Percentiles rank a stretch among this genome's conserved stretches.
phyloP scores from a whole-genome alignment of 129 eudicot genomes.

The Flaveria bidentis region DNA sequence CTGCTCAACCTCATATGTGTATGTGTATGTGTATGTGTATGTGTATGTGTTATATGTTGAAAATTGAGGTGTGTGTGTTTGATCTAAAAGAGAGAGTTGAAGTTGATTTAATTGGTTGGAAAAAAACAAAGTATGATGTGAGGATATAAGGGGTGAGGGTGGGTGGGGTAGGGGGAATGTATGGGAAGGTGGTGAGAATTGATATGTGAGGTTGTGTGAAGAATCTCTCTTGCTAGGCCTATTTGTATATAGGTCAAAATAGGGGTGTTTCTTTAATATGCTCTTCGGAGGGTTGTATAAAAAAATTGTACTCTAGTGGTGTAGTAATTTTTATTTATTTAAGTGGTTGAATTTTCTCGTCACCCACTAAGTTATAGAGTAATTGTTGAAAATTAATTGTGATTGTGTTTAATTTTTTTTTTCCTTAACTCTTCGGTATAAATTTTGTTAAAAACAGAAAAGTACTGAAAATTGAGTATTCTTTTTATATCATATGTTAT shows the following conservation, averaged over 20 bases:
- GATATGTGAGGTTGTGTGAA: slow-evolving; percentile 27
- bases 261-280: slow-evolving; percentile 15
- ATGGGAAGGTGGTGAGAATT: slow-evolving; percentile 44
- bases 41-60: neutral
- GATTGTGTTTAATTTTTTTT: too few relatives aligned
- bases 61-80: slow-evolving; percentile 21
- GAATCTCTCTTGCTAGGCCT: slow-evolving; percentile 24
- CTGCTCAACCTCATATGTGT: slow-evolving; percentile 57
- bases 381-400: too few relatives aligned
- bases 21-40: neutral
- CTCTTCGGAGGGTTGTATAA: neutral
- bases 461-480: too few relatives aligned
- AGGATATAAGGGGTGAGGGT: slow-evolving; percentile 27
- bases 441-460: too few relatives aligned
- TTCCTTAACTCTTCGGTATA: too few relatives aligned
- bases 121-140: slow-evolving; percentile 37
- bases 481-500: too few relatives aligned
- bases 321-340: too few relatives aligned
- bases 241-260: slow-evolving; percentile 33
- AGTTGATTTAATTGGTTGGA: slow-evolving; percentile 9
- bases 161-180: slow-evolving; percentile 35
- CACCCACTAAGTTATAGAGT: too few relatives aligned
- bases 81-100: slow-evolving; percentile 13
- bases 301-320: too few relatives aligned
- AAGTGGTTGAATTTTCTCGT: too few relatives aligned